Percentiles rank a stretch among this genome's conserved stretches.
These are phyloP conservation scores for Candida montana DNA, from an alignment of 805 yeast genomes.

Conservation along the genomic window DNA sequence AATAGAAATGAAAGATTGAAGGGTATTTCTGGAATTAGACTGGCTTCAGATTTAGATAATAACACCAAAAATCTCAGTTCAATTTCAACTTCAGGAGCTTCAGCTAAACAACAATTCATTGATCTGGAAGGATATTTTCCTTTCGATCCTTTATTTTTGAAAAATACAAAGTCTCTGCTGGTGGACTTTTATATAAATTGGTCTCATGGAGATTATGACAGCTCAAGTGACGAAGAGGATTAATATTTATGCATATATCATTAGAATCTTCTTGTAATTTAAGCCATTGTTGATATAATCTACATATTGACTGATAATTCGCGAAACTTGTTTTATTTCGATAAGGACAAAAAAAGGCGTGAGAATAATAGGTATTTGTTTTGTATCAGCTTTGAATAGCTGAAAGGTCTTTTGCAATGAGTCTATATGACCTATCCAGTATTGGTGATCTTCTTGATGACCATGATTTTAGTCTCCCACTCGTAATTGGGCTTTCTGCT, in stretches of 20 bases:
- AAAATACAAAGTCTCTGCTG: slow-evolving; percentile 50
- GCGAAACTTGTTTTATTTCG: too few species aligned
- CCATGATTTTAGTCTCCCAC: slow-evolving; percentile 28
- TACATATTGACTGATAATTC: too few species aligned
- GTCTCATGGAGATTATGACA: slow-evolving; percentile 58
- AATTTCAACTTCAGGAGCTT: slow-evolving; percentile 19
- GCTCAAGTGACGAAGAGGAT: slow-evolving; percentile 36
- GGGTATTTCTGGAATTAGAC: slow-evolving; percentile 32
- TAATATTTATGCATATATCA: not conserved
- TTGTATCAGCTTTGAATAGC: too few species aligned
- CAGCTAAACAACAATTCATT: slow-evolving; percentile 70
- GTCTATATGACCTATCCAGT: slow-evolving; percentile 3
- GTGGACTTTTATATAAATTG: slow-evolving; percentile 69
- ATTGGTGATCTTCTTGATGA: slow-evolving; percentile 9
- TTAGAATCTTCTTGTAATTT: too few species aligned
- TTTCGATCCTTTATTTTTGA: slow-evolving; percentile 83
- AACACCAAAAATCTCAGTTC: slow-evolving; percentile 18
- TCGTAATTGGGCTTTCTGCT: slow-evolving; percentile 32
- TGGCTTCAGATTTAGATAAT: slow-evolving; percentile 23
- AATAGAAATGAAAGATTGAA: slow-evolving; percentile 53
- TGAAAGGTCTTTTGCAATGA: too few species aligned
- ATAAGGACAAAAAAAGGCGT: too few species aligned
- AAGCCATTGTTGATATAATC: too few species aligned
- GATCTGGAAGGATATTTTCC: slow-evolving; percentile 96
- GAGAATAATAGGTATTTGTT: too few species aligned